These are phyloP conservation scores for Russula earlei DNA, from an alignment of 768 basidiomycete species.

Conservation along the genomic window DNA sequence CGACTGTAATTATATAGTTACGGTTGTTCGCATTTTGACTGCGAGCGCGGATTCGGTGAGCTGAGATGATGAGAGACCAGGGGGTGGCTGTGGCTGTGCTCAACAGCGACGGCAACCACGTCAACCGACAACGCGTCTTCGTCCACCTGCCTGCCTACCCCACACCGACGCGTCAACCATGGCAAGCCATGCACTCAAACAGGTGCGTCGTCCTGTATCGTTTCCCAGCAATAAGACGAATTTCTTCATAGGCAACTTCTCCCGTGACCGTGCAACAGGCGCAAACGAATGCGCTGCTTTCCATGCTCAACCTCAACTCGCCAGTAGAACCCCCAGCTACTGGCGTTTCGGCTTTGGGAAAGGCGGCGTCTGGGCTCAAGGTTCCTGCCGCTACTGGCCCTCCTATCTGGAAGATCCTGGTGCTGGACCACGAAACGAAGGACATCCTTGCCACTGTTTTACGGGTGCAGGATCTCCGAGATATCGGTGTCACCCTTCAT, in stretches of 20 bases:
- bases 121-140: not conserved
- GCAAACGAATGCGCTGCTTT: conserved; percentile 78
- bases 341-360: conserved; percentile 29
- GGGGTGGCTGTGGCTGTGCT: not conserved
- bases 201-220: conserved; percentile 26
- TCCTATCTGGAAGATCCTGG: conserved; percentile 92
- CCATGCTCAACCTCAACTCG: conserved; percentile 79
- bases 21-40: too few relatives aligned
- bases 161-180: conserved; percentile 23
- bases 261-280: conserved; percentile 71
- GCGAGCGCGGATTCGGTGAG: too few relatives aligned
- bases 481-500: conserved; percentile 94
- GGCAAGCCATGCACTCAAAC: conserved; percentile 39
- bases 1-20: too few relatives aligned
- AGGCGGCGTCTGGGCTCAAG: conserved; percentile 35
- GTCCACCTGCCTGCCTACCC: not conserved
- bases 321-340: conserved; percentile 35
- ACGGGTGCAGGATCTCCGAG: conserved; percentile 91
- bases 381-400: conserved; percentile 49
- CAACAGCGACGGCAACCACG: not conserved
- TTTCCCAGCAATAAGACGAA: not conserved
- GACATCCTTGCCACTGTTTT: conserved; percentile 93
- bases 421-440: conserved; percentile 91
- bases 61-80: too few relatives aligned
- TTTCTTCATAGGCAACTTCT: conserved; percentile 27